Conservation (phyloP, 108 stramenopile genomes). For the Nitzschia palea region DNA sequence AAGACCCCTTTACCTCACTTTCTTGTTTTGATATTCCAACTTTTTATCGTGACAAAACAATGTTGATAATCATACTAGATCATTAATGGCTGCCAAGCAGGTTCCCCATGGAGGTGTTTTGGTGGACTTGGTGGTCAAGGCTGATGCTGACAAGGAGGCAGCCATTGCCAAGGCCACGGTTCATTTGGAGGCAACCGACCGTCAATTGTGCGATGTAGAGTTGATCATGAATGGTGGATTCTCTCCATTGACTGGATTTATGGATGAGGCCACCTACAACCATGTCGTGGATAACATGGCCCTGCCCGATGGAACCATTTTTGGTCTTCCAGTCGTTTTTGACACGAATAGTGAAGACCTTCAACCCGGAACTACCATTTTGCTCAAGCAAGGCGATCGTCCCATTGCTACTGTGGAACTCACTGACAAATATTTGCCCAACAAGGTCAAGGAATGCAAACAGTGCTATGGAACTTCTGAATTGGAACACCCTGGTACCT, state of each 20-base stretch:
- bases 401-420: slow-evolving; percentile 94
- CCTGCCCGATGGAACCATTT: slow-evolving; percentile 92
- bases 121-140: slow-evolving; percentile 90
- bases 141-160: slow-evolving; percentile 85
- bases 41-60: too few species aligned
- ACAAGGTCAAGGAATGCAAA: slow-evolving; percentile 92
- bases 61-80: too few species aligned
- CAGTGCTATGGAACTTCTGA: slow-evolving; percentile 97
- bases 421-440: slow-evolving; percentile 90
- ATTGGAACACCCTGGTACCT: slow-evolving; percentile 96
- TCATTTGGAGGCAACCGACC: slow-evolving; percentile 83
- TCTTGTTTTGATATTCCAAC: too few species aligned
- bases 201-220: slow-evolving; percentile 98
- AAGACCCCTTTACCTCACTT: too few species aligned
- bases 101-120: slow-evolving; percentile 93
- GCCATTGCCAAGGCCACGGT: slow-evolving; percentile 87
- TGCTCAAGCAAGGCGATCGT: slow-evolving; percentile 94
- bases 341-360: slow-evolving; percentile 93
- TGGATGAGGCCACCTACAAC: slow-evolving; percentile 93
- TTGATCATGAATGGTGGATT: slow-evolving; percentile 98
- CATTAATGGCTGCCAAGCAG: slow-evolving; percentile 75
- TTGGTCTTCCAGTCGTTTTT: slow-evolving; percentile 97
- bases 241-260: slow-evolving; percentile 96
- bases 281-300: slow-evolving; percentile 91
- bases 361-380: slow-evolving; percentile 86